A percentile compares a stretch with the other conserved stretches of the same genome.
Conservation (phyloP, 495 filamentous ascomycete genomes). For the Penicillium arizonense region DNA sequence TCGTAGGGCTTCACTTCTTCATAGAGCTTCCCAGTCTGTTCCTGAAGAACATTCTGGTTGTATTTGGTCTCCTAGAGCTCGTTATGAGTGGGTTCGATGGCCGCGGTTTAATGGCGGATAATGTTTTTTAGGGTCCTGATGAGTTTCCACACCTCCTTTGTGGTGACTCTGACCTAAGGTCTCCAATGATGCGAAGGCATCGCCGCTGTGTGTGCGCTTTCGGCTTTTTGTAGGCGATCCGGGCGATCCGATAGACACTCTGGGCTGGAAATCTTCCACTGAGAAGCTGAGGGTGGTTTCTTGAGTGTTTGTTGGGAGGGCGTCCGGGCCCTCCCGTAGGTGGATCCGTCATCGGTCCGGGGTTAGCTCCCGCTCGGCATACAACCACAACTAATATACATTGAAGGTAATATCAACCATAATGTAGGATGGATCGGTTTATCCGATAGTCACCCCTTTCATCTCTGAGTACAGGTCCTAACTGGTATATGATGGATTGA, state of each 20-base stretch:
- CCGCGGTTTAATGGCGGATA: conserved; percentile 12
- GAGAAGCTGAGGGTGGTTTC: conserved; percentile 7
- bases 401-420: no score
- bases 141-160: neutral
- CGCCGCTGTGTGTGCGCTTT: conserved; percentile 11
- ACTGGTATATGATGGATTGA: no score
- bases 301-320: conserved; percentile 17
- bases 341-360: conserved; percentile 13
- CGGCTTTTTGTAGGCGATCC: neutral
- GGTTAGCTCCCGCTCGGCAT: conserved; percentile 11
- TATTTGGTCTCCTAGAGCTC: conserved; percentile 5
- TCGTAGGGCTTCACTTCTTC: conserved; percentile 14
- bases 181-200: conserved; percentile 9
- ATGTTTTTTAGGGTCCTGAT: conserved; percentile 14
- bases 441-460: no score
- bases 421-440: no score
- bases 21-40: conserved; percentile 15
- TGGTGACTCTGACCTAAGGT: conserved; percentile 15
- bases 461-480: no score
- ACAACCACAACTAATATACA: neutral
- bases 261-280: conserved; percentile 1
- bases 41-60: conserved; percentile 13
- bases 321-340: conserved; percentile 12
- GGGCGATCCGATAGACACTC: neutral
- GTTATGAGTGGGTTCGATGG: conserved; percentile 8